A percentile compares a stretch with the other conserved stretches of the same genome.
Evolutionary conservation across 805 yeast genomes (phyloP).

Genomic region (Myxozyma neglecta): DNA sequence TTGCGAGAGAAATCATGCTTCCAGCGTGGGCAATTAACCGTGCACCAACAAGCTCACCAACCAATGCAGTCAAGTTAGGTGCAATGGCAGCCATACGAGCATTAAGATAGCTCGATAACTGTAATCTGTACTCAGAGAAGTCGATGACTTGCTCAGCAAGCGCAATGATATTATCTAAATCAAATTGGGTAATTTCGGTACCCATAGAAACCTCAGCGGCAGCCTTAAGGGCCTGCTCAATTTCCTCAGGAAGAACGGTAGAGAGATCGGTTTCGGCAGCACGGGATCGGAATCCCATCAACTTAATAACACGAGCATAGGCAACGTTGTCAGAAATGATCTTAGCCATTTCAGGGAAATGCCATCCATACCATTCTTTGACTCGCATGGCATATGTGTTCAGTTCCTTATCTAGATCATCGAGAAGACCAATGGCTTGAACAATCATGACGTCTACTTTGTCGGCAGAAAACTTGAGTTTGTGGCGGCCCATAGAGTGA

Average conservation of each 20-base stretch:
- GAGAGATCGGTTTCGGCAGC: slow-evolving; percentile 89
- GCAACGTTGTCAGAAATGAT: slow-evolving; percentile 94
- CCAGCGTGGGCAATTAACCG: slow-evolving; percentile 97
- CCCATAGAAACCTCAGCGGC: slow-evolving; percentile 99
- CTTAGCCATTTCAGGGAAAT: slow-evolving; percentile 98
- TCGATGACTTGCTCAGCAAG: slow-evolving; percentile 96
- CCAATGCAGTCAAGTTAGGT: slow-evolving; percentile 91
- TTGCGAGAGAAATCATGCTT: slow-evolving; percentile 87
- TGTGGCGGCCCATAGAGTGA: slow-evolving; percentile 97
- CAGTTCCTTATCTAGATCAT: slow-evolving; percentile 94
- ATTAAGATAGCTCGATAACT: slow-evolving; percentile 83
- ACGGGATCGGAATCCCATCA: slow-evolving; percentile 91
- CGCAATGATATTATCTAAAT: slow-evolving; percentile 81
- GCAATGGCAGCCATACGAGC: slow-evolving; percentile 99
- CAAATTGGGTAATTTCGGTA: slow-evolving; percentile 93
- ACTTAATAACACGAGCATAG: slow-evolving; percentile 87
- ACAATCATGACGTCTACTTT: slow-evolving; percentile 99
- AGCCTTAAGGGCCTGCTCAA: slow-evolving; percentile 85
- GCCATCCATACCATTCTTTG: slow-evolving; percentile 99
- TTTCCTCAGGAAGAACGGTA: slow-evolving; percentile 86
- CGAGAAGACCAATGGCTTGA: slow-evolving; percentile 95
- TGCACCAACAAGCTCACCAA: slow-evolving; percentile 98
- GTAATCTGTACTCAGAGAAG: slow-evolving; percentile 95
- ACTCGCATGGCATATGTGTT: slow-evolving; percentile 98
- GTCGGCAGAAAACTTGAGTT: slow-evolving; percentile 95